Evolutionary conservation across 108 stramenopile genomes (phyloP).

Genomic region (Schizochytrium sp.): DNA sequence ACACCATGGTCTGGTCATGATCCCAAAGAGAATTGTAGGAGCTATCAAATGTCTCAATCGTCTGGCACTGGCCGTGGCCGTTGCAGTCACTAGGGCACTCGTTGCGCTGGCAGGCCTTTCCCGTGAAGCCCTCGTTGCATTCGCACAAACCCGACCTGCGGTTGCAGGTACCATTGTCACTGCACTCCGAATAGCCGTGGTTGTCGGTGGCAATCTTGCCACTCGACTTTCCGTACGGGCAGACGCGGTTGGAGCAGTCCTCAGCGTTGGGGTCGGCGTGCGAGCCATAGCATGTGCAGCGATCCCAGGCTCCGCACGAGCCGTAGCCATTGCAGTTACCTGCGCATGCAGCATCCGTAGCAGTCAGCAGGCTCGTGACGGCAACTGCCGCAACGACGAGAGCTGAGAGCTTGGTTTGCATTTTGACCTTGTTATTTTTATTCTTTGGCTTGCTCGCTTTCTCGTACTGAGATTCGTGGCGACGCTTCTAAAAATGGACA

Average conservation of each 20-base stretch:
- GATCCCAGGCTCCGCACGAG: neutral
- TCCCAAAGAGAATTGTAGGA: conserved; percentile 58
- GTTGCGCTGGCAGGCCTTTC: conserved; percentile 57
- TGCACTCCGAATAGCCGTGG: conserved; percentile 20
- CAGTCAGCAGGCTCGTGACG: neutral
- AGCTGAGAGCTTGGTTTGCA: neutral
- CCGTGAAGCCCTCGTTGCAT: conserved; percentile 49
- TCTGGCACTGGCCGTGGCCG: conserved; percentile 53
- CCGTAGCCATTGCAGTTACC: conserved; percentile 24
- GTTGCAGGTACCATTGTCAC: conserved; percentile 36
- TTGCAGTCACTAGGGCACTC: conserved; percentile 51
- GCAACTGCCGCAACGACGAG: neutral
- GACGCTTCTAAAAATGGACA: neutral
- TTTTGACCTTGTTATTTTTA: neutral
- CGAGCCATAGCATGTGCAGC: neutral
- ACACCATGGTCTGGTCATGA: conserved; percentile 62
- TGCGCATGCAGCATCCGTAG: neutral
- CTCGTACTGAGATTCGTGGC: neutral
- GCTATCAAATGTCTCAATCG: conserved; percentile 50
- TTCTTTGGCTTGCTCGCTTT: neutral
- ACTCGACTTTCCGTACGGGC: neutral
- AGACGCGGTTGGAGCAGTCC: neutral
- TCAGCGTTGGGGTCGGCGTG: neutral
- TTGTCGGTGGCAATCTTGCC: neutral
- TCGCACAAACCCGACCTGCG: conserved; percentile 44